phyloP scores from a whole-genome alignment of 768 basidiomycete genomes.

The Lentinus brumalis region DNA sequence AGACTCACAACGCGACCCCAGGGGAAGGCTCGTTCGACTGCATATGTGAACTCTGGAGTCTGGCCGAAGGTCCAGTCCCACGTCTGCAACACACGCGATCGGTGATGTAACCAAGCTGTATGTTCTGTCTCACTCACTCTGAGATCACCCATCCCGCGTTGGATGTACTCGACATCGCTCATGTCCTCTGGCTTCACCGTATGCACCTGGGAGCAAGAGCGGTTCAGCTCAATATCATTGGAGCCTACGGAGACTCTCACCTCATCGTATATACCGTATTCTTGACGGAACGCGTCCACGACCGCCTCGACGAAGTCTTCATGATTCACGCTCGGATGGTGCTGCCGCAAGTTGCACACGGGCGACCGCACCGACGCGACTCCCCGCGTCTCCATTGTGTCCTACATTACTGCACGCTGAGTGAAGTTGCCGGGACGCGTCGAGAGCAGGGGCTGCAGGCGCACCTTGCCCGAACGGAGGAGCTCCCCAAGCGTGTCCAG shows the following conservation, averaged over 20 bases:
- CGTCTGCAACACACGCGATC: slow-evolving; percentile 46
- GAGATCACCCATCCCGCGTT: slow-evolving; percentile 71
- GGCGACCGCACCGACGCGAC: slow-evolving; percentile 92
- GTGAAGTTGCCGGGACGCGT: neutral
- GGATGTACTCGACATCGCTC: slow-evolving; percentile 58
- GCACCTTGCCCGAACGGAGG: slow-evolving; percentile 66
- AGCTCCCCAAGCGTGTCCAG: slow-evolving; percentile 73
- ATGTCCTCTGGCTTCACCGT: slow-evolving; percentile 47
- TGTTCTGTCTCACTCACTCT: slow-evolving; percentile 44
- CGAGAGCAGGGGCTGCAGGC: slow-evolving; percentile 9
- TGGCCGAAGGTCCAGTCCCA: slow-evolving; percentile 96
- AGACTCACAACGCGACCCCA: slow-evolving; percentile 45
- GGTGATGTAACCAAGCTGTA: neutral
- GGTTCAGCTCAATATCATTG: too few relatives aligned
- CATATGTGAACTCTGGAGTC: slow-evolving; percentile 89
- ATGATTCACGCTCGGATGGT: slow-evolving; percentile 56
- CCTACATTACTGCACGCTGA: slow-evolving; percentile 44
- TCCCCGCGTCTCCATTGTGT: slow-evolving; percentile 79
- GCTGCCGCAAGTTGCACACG: slow-evolving; percentile 78
- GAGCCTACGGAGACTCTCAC: slow-evolving; percentile 14
- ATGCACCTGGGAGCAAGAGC: slow-evolving; percentile 17
- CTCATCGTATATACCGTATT: slow-evolving; percentile 48
- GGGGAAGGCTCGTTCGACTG: slow-evolving; percentile 37
- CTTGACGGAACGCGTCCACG: slow-evolving; percentile 61
- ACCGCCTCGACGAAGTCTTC: slow-evolving; percentile 72